These are phyloP conservation scores for Nicotiana undulata DNA, from an alignment of 257 asterid genomes.

Conservation along the genomic window DNA sequence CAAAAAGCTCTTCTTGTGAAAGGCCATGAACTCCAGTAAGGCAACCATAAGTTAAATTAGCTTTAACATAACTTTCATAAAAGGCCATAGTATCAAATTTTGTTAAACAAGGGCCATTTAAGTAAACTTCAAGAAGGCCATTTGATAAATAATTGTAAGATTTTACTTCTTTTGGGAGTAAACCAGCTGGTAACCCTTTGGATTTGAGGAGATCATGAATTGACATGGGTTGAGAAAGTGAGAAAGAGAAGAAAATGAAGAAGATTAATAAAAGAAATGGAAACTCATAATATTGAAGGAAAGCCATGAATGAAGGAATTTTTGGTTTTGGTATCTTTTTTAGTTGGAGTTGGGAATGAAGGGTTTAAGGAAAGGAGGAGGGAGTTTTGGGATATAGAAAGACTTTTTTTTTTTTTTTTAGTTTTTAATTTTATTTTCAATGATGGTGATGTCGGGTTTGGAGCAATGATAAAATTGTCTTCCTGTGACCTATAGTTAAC, in stretches of 20 bases:
- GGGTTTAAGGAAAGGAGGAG: no score
- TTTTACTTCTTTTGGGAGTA: slow-evolving; percentile 37
- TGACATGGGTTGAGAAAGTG: slow-evolving; percentile 17
- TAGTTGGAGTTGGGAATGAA: no score
- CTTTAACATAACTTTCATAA: slow-evolving; percentile 36
- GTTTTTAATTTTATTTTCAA: no score
- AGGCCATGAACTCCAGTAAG: slow-evolving; percentile 44
- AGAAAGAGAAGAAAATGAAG: slow-evolving; percentile 2
- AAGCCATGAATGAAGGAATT: neutral
- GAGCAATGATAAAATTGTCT: no score
- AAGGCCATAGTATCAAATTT: slow-evolving; percentile 42
- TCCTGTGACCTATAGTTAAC: no score
- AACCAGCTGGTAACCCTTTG: slow-evolving; percentile 44
- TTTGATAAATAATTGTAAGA: slow-evolving; percentile 29
- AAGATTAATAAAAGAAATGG: neutral
- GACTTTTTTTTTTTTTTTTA: no score
- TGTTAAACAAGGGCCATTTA: slow-evolving; percentile 41
- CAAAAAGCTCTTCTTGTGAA: slow-evolving; percentile 41
- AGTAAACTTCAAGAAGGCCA: slow-evolving; percentile 36
- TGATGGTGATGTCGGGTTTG: no score
- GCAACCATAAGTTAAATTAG: slow-evolving; percentile 29
- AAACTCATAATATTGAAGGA: neutral
- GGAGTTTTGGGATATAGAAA: no score
- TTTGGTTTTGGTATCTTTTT: neutral
- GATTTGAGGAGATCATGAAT: slow-evolving; percentile 39